A percentile compares a stretch with the other conserved stretches of the same genome.
Evolutionary conservation across 257 asterid species (phyloP).

Genomic region (Solanum pinnatisectum): DNA sequence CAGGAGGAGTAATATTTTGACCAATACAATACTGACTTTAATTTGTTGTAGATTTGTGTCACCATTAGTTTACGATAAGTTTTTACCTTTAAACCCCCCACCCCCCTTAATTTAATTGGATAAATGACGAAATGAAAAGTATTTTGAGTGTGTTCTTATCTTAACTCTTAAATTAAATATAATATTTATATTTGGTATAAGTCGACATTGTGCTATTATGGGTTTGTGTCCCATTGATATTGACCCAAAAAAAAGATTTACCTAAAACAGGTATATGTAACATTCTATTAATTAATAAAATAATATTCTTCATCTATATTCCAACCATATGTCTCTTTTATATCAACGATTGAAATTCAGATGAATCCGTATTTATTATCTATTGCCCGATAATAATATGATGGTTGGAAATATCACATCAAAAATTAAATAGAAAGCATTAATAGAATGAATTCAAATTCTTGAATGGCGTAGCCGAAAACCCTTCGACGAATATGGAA

Average conservation of each 20-base stretch:
- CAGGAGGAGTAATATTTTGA: no score
- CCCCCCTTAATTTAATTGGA: not conserved
- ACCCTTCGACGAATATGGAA: no score
- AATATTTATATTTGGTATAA: not conserved
- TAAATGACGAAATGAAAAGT: not conserved
- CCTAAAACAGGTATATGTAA: not conserved
- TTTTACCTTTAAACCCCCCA: no score
- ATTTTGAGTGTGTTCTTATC: not conserved
- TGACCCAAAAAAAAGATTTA: not conserved
- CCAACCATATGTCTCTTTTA: not conserved
- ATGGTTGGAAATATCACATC: not conserved
- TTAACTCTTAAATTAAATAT: not conserved
- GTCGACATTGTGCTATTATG: not conserved
- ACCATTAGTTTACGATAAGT: no score
- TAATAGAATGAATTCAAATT: not conserved
- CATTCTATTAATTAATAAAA: not conserved
- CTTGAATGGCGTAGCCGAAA: rapidly evolving
- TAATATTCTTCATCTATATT: not conserved
- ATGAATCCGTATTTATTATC: not conserved
- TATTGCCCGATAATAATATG: rapidly evolving
- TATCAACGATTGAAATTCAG: no score
- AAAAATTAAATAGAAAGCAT: not conserved
- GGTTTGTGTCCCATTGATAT: not conserved
- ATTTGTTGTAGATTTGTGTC: no score
- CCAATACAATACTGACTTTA: no score